Conservation (phyloP, 2,329 filamentous ascomycete genomes). For the Dothideomycetes sp. region DNA sequence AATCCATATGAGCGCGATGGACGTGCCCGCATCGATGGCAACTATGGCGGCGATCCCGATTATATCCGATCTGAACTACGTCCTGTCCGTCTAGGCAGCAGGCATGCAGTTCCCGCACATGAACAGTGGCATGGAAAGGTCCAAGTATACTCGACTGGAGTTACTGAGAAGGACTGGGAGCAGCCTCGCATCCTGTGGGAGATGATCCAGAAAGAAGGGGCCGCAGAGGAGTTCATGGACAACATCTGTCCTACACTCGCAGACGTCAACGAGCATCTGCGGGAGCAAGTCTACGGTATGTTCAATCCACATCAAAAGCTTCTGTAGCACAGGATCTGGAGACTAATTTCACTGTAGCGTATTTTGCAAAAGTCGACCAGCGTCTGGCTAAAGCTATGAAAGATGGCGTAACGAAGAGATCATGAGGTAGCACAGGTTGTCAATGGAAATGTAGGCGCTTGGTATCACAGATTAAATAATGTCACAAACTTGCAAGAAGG, state of each 20-base stretch:
- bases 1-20: conserved; percentile 30
- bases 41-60: conserved; percentile 36
- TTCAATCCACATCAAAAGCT: too few relatives aligned
- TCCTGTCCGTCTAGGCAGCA: conserved; percentile 5
- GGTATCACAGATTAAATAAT: too few relatives aligned
- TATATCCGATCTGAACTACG: conserved; percentile 26
- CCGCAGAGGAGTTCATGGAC: conserved; percentile 18
- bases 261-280: too few relatives aligned
- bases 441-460: too few relatives aligned
- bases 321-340: too few relatives aligned
- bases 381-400: too few relatives aligned
- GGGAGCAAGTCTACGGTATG: too few relatives aligned
- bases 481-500: too few relatives aligned
- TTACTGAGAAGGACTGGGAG: conserved; percentile 40
- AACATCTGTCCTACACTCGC: conserved; percentile 17
- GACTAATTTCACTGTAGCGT: too few relatives aligned
- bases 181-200: conserved; percentile 39
- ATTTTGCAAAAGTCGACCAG: too few relatives aligned
- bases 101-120: conserved; percentile 8
- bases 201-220: conserved; percentile 18
- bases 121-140: conserved; percentile 17
- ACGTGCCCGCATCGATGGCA: conserved; percentile 22
- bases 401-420: too few relatives aligned
- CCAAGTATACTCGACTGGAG: conserved; percentile 18
- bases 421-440: too few relatives aligned